Percentiles rank a stretch among this genome's conserved stretches.
phyloP scores from a whole-genome alignment of 345 rosid genomes.

The Eucalyptus tenuipes region DNA sequence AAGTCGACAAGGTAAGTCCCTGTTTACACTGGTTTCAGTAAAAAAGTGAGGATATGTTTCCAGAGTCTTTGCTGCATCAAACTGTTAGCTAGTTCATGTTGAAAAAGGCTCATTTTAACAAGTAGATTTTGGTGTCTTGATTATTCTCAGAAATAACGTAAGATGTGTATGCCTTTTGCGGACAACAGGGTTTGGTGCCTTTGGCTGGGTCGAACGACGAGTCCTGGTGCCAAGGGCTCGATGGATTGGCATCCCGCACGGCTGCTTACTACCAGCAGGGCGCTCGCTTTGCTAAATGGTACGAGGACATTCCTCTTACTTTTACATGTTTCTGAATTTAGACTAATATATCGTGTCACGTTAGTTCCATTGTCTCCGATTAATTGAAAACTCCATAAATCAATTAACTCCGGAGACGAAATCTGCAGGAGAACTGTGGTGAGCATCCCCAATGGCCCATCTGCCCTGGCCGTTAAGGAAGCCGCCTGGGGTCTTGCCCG shows the following conservation, averaged over 20 bases:
- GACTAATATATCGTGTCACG: not conserved
- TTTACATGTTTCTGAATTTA: too few relatives aligned
- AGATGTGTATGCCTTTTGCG: not conserved
- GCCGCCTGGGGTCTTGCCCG: conserved; percentile 99
- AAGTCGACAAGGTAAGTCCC: conserved; percentile 77
- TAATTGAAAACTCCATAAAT: not conserved
- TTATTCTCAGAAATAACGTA: not conserved
- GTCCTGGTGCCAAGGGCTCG: conserved; percentile 99
- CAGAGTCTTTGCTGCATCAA: not conserved
- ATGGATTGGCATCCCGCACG: conserved; percentile 84
- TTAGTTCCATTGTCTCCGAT: not conserved
- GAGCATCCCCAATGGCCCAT: conserved; percentile 98
- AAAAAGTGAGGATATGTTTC: not conserved
- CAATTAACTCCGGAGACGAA: not conserved
- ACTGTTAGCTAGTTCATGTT: not conserved
- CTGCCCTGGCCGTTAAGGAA: conserved; percentile 92
- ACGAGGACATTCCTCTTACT: not conserved
- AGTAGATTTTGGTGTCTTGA: not conserved
- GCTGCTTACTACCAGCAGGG: conserved; percentile 99
- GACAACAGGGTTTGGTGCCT: conserved; percentile 90
- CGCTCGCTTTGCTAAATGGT: conserved; percentile 99
- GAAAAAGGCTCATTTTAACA: not conserved
- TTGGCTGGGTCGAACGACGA: conserved; percentile 82
- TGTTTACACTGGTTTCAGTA: not conserved
- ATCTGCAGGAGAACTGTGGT: conserved; percentile 83